phyloP scores from a whole-genome alignment of 2,329 filamentous ascomycete species.

The Amauroascus niger region DNA sequence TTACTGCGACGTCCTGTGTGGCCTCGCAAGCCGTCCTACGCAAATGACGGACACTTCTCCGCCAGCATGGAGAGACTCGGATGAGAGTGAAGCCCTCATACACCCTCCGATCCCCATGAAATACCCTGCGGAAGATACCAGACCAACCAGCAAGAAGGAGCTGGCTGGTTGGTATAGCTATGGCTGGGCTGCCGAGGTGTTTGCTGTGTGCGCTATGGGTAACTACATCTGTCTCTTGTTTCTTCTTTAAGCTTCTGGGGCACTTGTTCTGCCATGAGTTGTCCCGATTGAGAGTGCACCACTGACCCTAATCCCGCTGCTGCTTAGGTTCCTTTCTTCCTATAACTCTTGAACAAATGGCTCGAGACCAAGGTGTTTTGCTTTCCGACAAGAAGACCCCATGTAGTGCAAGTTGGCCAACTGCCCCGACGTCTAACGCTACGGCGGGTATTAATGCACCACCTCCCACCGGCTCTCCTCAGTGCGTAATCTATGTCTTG shows the following conservation, averaged over 20 bases:
- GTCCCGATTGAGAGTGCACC: neutral
- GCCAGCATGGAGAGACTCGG: conserved; percentile 3
- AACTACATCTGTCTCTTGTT: conserved; percentile 15
- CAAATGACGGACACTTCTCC: conserved; percentile 6
- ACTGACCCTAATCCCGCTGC: neutral
- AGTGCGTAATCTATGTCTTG: conserved; percentile 74
- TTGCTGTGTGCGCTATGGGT: conserved; percentile 81
- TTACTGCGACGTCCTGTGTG: neutral
- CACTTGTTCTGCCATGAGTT: too few species aligned
- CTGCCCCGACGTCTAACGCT: conserved; percentile 22
- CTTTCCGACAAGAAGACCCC: conserved; percentile 65
- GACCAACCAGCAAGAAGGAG: conserved; percentile 81
- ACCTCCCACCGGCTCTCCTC: conserved; percentile 28
- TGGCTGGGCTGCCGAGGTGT: conserved; percentile 91
- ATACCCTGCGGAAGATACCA: conserved; percentile 56
- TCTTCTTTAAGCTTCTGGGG: neutral
- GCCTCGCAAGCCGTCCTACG: neutral
- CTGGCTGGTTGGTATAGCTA: conserved; percentile 92
- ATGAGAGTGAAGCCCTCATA: conserved; percentile 8
- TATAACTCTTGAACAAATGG: conserved; percentile 86
- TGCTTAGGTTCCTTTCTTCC: conserved; percentile 78
- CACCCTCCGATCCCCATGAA: neutral
- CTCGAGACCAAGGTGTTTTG: conserved; percentile 82
- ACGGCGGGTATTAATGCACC: conserved; percentile 16
- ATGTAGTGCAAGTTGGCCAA: conserved; percentile 57